Evolutionary conservation across 2,329 filamentous ascomycete species (phyloP).

Genomic region (Venturia effusa): DNA sequence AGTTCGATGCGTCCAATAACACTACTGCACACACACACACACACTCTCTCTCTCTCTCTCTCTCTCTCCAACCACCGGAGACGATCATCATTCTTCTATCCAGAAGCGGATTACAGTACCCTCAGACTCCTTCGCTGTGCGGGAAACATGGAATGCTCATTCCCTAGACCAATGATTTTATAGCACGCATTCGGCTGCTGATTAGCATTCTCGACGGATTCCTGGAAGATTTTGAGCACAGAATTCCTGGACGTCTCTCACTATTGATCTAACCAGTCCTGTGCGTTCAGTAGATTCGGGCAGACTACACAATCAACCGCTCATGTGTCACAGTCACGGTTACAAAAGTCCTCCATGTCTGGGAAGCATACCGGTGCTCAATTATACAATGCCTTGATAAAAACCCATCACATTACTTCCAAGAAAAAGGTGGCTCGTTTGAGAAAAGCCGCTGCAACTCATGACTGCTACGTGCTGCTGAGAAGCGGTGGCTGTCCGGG

Average conservation of each 20-base stretch:
- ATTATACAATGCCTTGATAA: conserved; percentile 51
- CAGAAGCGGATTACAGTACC: background rate
- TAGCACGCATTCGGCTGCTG: too few species aligned
- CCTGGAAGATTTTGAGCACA: background rate
- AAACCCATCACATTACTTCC: conserved; percentile 73
- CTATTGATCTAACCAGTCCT: background rate
- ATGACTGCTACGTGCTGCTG: conserved; percentile 53
- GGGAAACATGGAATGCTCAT: background rate
- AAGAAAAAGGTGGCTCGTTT: conserved; percentile 60
- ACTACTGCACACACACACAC: background rate
- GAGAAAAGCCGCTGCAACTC: conserved; percentile 50
- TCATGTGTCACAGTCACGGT: background rate
- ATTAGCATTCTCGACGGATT: too few species aligned
- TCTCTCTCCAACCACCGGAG: background rate
- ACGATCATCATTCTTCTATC: background rate
- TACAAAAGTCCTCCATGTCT: background rate
- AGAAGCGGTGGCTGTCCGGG: conserved; percentile 59
- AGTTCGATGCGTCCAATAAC: background rate
- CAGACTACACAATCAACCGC: background rate
- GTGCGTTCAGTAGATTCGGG: background rate
- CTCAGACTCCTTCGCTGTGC: background rate
- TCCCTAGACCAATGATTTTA: too few species aligned
- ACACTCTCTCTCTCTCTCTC: too few species aligned
- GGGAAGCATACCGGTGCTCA: background rate
- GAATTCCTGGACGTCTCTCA: background rate